A percentile compares a stretch with the other conserved stretches of the same genome.
Conservation (phyloP, 768 basidiomycete species). For the Harrya chromipes region DNA sequence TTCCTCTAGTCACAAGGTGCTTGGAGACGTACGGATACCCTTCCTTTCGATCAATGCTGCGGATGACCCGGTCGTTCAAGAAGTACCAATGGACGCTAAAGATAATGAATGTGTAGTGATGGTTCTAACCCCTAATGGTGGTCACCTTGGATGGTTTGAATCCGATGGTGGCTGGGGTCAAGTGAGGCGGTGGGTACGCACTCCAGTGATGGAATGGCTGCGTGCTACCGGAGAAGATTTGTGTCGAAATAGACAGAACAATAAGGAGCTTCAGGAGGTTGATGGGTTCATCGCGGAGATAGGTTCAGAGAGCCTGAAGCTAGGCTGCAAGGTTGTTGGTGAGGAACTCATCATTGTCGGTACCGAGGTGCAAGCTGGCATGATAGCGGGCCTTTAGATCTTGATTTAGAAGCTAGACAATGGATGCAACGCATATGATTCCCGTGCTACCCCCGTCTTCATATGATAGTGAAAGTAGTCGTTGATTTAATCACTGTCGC, state of each 20-base stretch:
- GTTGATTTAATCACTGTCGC: constrained; percentile 73
- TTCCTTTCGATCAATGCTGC: constrained; percentile 71
- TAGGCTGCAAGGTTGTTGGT: constrained; percentile 58
- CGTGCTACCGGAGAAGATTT: constrained; percentile 54
- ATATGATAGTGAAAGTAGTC: background rate
- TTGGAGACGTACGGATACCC: constrained; percentile 63
- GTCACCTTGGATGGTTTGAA: constrained; percentile 86
- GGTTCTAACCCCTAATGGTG: constrained; percentile 61
- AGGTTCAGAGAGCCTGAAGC: constrained; percentile 39
- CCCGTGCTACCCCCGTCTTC: constrained; percentile 3
- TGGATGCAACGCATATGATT: constrained; percentile 7
- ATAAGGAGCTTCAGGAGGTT: constrained; percentile 40
- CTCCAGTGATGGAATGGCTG: constrained; percentile 73
- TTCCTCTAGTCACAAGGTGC: constrained; percentile 58
- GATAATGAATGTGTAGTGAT: constrained; percentile 55
- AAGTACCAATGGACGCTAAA: constrained; percentile 55
- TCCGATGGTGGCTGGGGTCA: constrained; percentile 34
- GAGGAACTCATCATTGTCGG: constrained; percentile 53
- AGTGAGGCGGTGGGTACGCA: constrained; percentile 58
- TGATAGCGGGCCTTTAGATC: constrained; percentile 57
- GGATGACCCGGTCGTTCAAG: constrained; percentile 73
- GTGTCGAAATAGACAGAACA: constrained; percentile 33
- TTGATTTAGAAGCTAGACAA: constrained; percentile 12
- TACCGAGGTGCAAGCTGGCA: constrained; percentile 50
- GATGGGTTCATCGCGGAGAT: constrained; percentile 63